Base-by-base conservation (phyloP, 169 alveolate genomes). In the Plasmodium vivax region DNA sequence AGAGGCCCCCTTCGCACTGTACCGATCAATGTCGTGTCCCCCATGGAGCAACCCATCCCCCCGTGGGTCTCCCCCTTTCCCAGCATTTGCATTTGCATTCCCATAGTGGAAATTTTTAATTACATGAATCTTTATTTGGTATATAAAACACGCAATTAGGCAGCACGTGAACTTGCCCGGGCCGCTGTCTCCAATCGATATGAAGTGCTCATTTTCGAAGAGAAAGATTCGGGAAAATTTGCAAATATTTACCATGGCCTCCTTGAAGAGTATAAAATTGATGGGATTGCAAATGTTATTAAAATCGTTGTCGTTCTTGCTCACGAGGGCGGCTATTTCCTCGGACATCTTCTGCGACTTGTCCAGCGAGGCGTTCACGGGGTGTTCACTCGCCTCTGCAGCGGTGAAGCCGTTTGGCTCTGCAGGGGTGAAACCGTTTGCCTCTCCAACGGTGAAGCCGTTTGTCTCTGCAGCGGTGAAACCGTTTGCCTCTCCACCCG, bases 161-260 rank as follows among this genome's bases (percentile, higher is more conserved):
- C 92, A 82, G 58, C 95, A 92, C 30, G 92, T 92, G 43, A 92
- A 92, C 12, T 82, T 92, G 12, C 92, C 92, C 8, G 83, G 80
- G 10, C 92, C 84, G 58, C 92, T 92, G 41, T 82, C 92, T 7
- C 95, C 95, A 92, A 92, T 82, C n/a, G 95, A 81, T n/a, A 92
- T 92, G 83, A 92, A 92, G 84, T 92, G 92, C 43, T 92, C 95
- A 92, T 92, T 92, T 36, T 92, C 95, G 27, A 92, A 92, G 16
- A 92, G 95, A 41, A 92, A 82, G 77, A 82, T 92, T 71, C 95
- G 32, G n/a, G 95, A 92, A 73, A 92, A 68, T 82, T 92, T 92
- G 30, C 95, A 92, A 9, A 92, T 77, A 92, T 92, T 92, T 81
- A 83, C 72, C 92, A 92, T 92, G 16, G 83, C 95, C 16, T 92